phyloP scores from a whole-genome alignment of 495 filamentous ascomycete species.

The Podospora pseudoanserina region DNA sequence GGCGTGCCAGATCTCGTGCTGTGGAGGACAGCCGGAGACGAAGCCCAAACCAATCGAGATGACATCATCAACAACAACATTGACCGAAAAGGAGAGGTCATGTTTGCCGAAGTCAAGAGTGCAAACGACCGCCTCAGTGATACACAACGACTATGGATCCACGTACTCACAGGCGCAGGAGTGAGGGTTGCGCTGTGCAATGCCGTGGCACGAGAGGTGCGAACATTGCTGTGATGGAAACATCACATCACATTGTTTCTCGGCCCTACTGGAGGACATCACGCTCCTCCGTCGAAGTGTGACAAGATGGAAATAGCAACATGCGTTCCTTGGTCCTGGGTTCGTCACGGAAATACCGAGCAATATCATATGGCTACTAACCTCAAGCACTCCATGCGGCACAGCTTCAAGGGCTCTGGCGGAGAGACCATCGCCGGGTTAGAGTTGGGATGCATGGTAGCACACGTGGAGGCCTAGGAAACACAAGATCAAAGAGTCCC shows the following conservation, averaged over 20 bases:
- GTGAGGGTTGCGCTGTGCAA: conserved; percentile 85
- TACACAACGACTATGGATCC: conserved; percentile 94
- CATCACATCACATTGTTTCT: neutral
- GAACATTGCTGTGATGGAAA: conserved; percentile 30
- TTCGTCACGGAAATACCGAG: conserved; percentile 2
- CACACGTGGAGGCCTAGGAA: conserved; percentile 21
- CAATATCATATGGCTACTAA: neutral
- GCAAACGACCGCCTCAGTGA: conserved; percentile 96
- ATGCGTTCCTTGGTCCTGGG: neutral
- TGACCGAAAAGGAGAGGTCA: conserved; percentile 50
- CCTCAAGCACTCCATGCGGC: neutral
- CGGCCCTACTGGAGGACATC: conserved; percentile 2
- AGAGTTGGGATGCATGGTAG: neutral
- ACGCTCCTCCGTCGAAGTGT: neutral
- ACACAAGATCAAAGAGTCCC: conserved; percentile 13
- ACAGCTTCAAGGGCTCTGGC: neutral
- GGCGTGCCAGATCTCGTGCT: conserved; percentile 93
- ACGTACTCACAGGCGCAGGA: conserved; percentile 80
- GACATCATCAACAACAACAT: neutral
- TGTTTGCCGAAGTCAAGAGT: conserved; percentile 91
- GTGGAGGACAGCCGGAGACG: conserved; percentile 54
- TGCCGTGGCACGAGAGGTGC: conserved; percentile 72
- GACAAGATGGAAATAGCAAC: conserved; percentile 19
- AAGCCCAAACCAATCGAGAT: conserved; percentile 25
- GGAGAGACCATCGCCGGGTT: neutral